A percentile compares a stretch with the other conserved stretches of the same genome.
phyloP scores from a whole-genome alignment of 257 asterid genomes.

The Solanum paucissectum region DNA sequence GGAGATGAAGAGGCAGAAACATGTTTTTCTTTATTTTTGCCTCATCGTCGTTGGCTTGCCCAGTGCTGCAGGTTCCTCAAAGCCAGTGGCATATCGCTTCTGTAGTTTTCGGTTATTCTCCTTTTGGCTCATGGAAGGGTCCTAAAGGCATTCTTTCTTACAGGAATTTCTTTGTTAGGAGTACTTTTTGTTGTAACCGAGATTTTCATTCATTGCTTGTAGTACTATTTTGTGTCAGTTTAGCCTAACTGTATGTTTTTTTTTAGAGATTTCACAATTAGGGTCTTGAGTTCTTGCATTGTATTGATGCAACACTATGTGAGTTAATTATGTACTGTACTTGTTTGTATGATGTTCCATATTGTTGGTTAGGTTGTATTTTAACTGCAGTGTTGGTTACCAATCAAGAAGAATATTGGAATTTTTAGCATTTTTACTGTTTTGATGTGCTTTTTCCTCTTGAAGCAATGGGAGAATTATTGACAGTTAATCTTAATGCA shows the following conservation, averaged over 20 bases:
- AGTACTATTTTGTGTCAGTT: neutral
- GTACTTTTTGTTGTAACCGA: neutral
- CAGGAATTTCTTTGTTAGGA: neutral
- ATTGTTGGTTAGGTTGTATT: neutral
- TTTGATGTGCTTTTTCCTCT: neutral
- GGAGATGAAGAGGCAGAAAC: conserved; percentile 27
- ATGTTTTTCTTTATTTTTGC: conserved; percentile 33
- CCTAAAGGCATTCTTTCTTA: neutral
- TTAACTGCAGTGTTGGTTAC: neutral
- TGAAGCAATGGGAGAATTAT: neutral
- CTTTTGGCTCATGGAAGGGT: neutral
- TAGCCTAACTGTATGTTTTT: neutral
- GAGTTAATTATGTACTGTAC: neutral
- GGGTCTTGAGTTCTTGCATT: neutral
- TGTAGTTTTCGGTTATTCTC: neutral
- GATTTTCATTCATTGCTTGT: neutral
- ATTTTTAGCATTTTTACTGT: neutral
- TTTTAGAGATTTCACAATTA: neutral
- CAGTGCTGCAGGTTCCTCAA: neutral
- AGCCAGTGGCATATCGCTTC: neutral
- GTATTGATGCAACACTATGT: neutral
- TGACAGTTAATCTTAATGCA: neutral
- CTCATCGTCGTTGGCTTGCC: conserved; percentile 6
- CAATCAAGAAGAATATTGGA: neutral
- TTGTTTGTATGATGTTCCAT: neutral